These are phyloP conservation scores for Coprinopsis marcescibilis DNA, from an alignment of 768 basidiomycete genomes.

Conservation along the genomic window DNA sequence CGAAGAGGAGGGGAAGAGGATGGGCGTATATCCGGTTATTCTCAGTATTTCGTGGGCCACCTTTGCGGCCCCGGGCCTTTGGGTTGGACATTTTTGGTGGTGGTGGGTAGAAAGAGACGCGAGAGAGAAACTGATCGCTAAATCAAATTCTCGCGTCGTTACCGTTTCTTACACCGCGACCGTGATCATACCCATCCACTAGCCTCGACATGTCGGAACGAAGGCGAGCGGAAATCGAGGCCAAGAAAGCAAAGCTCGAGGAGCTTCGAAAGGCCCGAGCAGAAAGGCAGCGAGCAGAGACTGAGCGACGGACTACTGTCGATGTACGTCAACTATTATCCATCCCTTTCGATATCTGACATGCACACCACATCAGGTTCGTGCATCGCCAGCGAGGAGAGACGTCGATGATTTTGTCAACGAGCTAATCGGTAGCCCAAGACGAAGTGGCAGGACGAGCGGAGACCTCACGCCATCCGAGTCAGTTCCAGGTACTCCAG, in stretches of 20 bases:
- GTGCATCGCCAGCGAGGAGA: conserved; percentile 33
- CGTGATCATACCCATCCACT: background rate
- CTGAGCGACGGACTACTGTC: conserved; percentile 35
- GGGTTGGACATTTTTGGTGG: background rate
- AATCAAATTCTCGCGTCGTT: conserved; percentile 1
- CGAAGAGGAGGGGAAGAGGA: conserved; percentile 59
- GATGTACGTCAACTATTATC: conserved; percentile 18
- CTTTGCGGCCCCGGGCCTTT: conserved; percentile 38
- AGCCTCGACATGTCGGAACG: conserved; percentile 44
- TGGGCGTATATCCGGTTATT: conserved; percentile 65
- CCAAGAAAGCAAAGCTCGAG: conserved; percentile 82
- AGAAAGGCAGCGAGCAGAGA: conserved; percentile 55
- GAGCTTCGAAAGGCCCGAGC: conserved; percentile 76
- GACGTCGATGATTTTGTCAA: conserved; percentile 74
- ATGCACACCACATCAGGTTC: conserved; percentile 5
- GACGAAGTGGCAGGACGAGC: conserved; percentile 35
- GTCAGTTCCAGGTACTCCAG: conserved; percentile 69
- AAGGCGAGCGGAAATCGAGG: conserved; percentile 84
- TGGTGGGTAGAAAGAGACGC: background rate
- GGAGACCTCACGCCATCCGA: conserved; percentile 64
- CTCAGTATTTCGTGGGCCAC: conserved; percentile 49
- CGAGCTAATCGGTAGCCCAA: conserved; percentile 45
- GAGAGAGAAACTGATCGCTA: background rate
- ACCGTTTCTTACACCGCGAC: background rate
- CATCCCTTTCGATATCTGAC: background rate